Conservation (phyloP, 129 eudicot species). For the Arctium lappa region DNA sequence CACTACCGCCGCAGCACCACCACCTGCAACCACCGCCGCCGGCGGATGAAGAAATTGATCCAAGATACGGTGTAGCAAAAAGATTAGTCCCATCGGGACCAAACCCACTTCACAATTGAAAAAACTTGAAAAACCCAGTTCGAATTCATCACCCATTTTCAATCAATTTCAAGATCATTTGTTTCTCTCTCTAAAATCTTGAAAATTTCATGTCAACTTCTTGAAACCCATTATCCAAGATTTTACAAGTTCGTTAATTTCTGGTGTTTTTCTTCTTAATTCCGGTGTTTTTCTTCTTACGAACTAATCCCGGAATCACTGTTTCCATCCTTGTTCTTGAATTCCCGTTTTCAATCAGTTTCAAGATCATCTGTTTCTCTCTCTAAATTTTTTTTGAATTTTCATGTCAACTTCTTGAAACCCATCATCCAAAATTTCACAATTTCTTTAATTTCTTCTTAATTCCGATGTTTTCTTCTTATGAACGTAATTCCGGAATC, state of each 20-base stretch:
- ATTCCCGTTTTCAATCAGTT: not conserved
- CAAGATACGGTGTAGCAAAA: constrained; percentile 80
- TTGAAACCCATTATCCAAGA: constrained; percentile 10
- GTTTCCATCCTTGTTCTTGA: constrained; percentile 82
- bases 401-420: constrained; percentile 17
- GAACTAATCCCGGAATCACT: not conserved
- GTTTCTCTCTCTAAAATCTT: not conserved
- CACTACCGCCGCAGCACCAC: constrained; percentile 22
- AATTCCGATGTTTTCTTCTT: not conserved
- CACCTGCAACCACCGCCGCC: constrained; percentile 31
- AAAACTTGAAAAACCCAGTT: not conserved
- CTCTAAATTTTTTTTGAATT: not conserved
- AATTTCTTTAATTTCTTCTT: not conserved
- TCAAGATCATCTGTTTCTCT: not conserved
- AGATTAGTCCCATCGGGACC: constrained; percentile 95
- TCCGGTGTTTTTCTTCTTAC: not conserved
- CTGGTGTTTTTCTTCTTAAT: not conserved
- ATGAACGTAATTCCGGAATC: not conserved
- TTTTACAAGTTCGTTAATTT: not conserved
- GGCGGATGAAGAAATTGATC: constrained; percentile 49
- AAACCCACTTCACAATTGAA: constrained; percentile 89
- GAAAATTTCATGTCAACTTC: constrained; percentile 7
- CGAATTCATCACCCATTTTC: not conserved
- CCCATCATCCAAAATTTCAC: constrained; percentile 3
- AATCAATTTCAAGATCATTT: constrained; percentile 10